These are phyloP conservation scores for Euptelea pleiosperma DNA, from an alignment of 164 flowering plant genomes.

Conservation along the genomic window DNA sequence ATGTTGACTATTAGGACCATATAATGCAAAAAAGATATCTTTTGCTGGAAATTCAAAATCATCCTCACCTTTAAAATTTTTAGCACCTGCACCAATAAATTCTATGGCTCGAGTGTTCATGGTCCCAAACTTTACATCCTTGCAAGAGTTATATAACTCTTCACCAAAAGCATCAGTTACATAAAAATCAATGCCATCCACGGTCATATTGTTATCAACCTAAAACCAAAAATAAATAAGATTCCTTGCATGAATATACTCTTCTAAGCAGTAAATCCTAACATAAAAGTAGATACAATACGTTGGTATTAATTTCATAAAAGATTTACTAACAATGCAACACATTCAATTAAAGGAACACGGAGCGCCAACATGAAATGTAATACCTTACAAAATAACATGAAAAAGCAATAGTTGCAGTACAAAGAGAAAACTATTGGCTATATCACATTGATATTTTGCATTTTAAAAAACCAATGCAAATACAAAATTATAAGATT, in stretches of 20 bases:
- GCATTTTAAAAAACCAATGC: too few relatives aligned
- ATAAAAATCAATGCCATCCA: conserved; percentile 79
- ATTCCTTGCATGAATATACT: neutral
- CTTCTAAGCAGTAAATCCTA: neutral
- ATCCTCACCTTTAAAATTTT: conserved; percentile 67
- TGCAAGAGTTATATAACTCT: conserved; percentile 88
- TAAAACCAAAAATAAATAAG: conserved; percentile 28
- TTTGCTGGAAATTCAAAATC: conserved; percentile 6
- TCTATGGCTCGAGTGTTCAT: conserved; percentile 86
- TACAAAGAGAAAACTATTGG: too few relatives aligned
- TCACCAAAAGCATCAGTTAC: conserved; percentile 81
- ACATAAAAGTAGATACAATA: neutral
- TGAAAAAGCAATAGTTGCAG: neutral
- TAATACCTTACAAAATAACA: neutral
- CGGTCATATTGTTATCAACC: conserved; percentile 74
- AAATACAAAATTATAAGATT: too few relatives aligned
- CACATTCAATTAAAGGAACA: neutral
- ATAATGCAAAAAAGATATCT: neutral
- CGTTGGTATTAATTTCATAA: neutral
- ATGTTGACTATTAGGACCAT: neutral
- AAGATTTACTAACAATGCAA: neutral
- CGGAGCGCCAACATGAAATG: neutral
- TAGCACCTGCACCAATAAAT: conserved; percentile 92
- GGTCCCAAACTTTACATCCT: conserved; percentile 97
- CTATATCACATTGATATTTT: too few relatives aligned